These are phyloP conservation scores for Madurella mycetomatis DNA, from an alignment of 2,329 filamentous ascomycete species.

Conservation along the genomic window DNA sequence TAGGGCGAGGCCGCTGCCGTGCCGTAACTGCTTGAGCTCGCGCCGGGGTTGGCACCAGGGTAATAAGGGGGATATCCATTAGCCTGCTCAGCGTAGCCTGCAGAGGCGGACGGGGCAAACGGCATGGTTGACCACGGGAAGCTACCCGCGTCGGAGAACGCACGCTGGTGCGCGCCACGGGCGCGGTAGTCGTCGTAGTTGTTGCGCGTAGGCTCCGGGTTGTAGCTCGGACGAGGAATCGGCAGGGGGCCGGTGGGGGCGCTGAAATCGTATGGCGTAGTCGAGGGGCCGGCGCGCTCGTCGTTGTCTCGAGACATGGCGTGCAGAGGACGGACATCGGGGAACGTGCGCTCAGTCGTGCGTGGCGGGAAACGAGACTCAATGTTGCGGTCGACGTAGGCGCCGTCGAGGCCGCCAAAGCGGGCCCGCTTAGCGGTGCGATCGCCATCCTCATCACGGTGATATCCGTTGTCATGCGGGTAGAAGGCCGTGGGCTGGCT, in stretches of 20 bases:
- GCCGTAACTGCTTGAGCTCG: background rate
- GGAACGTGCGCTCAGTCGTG: conserved; percentile 15
- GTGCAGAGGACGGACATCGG: conserved; percentile 22
- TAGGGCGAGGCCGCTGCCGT: background rate
- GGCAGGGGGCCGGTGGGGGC: background rate
- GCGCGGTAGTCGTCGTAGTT: background rate
- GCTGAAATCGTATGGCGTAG: background rate
- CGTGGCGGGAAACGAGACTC: conserved; percentile 16
- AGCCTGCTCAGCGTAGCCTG: background rate
- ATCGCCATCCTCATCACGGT: conserved; percentile 6
- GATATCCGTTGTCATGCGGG: conserved; percentile 16
- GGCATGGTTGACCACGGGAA: background rate
- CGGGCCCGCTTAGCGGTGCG: conserved; percentile 31
- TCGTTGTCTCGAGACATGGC: background rate
- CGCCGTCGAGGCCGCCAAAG: conserved; percentile 20
- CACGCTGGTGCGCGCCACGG: background rate
- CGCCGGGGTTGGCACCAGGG: no score
- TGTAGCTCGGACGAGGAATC: background rate
- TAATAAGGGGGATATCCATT: background rate
- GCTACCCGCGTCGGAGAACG: background rate
- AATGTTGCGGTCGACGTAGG: conserved; percentile 12
- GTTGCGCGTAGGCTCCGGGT: background rate
- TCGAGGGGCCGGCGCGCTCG: background rate
- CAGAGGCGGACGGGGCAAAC: background rate
- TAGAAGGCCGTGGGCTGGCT: conserved; percentile 26